These are phyloP conservation scores for Rostrohypoxylon terebratum DNA, from an alignment of 495 filamentous ascomycete species.

Conservation along the genomic window DNA sequence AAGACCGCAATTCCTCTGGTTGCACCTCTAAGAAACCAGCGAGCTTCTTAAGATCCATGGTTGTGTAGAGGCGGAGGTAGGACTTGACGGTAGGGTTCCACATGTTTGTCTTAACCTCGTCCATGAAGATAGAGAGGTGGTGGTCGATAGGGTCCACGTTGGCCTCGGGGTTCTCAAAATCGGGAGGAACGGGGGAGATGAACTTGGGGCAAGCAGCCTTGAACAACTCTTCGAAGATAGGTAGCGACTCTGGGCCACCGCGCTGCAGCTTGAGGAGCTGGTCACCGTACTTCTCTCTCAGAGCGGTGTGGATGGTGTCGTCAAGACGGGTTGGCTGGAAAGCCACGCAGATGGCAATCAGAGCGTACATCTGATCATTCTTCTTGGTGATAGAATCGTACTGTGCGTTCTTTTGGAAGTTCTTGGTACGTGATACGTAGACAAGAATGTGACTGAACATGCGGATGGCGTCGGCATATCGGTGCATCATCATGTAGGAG, in stretches of 20 bases:
- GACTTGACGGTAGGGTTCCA: conserved; percentile 94
- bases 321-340: conserved; percentile 97
- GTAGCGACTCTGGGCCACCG: conserved; percentile 92
- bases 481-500: conserved; percentile 99
- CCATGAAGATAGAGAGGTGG: conserved; percentile 97
- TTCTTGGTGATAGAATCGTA: conserved; percentile 99
- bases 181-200: conserved; percentile 95
- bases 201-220: conserved; percentile 96
- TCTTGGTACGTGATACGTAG: conserved; percentile 98
- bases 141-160: conserved; percentile 98
- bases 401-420: conserved; percentile 98
- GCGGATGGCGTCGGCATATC: conserved; percentile 98
- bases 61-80: conserved; percentile 98
- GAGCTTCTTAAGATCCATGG: conserved; percentile 98
- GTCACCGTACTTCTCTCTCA: conserved; percentile 98
- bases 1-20: conserved; percentile 88
- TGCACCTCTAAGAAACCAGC: conserved; percentile 96
- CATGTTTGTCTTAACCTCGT: conserved; percentile 98
- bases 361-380: conserved; percentile 99
- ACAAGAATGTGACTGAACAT: conserved; percentile 99
- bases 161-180: conserved; percentile 93
- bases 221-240: conserved; percentile 98
- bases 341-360: conserved; percentile 98
- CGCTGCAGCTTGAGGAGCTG: conserved; percentile 95
- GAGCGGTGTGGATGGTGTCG: conserved; percentile 97